Percentiles rank a stretch among this genome's conserved stretches.
Conservation (phyloP, 2,329 filamentous ascomycete genomes). For the Mycosphaerella sp. region DNA sequence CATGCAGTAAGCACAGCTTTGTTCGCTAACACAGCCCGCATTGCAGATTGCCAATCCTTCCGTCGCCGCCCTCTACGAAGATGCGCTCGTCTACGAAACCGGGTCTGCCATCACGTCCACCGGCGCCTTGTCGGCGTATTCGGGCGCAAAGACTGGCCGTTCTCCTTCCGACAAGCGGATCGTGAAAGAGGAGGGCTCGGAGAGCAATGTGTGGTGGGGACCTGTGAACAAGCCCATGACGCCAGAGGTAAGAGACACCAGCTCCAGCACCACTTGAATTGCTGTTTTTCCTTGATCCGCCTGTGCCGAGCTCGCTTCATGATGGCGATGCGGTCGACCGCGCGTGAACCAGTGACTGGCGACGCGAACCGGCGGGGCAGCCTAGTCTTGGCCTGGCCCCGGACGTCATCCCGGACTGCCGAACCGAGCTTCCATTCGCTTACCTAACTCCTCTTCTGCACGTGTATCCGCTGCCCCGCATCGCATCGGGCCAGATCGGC, state of each 20-base stretch:
- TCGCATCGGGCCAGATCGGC: constrained; percentile 26
- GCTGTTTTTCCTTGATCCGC: background rate
- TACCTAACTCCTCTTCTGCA: background rate
- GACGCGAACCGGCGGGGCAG: constrained; percentile 13
- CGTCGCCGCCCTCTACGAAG: constrained; percentile 94
- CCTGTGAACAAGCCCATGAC: constrained; percentile 99
- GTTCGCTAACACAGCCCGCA: constrained; percentile 30
- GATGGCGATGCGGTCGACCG: background rate
- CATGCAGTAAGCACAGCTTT: background rate
- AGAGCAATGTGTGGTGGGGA: constrained; percentile 97
- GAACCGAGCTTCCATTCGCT: background rate
- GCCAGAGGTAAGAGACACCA: constrained; percentile 67
- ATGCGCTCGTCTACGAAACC: constrained; percentile 96
- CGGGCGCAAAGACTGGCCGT: constrained; percentile 93
- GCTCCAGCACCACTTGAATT: background rate
- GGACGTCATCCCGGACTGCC: background rate
- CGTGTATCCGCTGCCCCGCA: background rate
- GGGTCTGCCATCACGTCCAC: constrained; percentile 95
- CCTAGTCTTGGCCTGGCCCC: background rate
- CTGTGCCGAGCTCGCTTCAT: background rate
- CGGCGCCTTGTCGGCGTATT: constrained; percentile 94
- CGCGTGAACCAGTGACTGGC: background rate
- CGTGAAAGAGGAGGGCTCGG: constrained; percentile 81
- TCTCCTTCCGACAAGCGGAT: constrained; percentile 97
- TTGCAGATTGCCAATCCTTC: constrained; percentile 76